phyloP scores from a whole-genome alignment of 805 yeast species.

The Spathaspora girioi region DNA sequence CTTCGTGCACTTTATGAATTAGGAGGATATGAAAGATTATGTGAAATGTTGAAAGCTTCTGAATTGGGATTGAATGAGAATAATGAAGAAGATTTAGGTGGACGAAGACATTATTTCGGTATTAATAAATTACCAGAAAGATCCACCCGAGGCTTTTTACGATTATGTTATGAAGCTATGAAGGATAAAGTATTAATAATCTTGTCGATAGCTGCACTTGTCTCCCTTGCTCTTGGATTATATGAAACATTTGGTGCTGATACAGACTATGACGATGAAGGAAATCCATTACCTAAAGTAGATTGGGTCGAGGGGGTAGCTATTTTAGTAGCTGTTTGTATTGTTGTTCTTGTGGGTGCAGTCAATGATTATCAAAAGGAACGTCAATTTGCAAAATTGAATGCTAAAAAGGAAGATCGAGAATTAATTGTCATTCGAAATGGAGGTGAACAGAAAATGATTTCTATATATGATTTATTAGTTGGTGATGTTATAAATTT shows the following conservation, averaged over 20 bases:
- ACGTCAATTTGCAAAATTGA: constrained; percentile 82
- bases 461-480: constrained; percentile 69
- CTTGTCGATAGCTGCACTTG: constrained; percentile 78
- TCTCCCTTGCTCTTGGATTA: constrained; percentile 85
- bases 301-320: constrained; percentile 99
- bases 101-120: constrained; percentile 56
- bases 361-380: constrained; percentile 97
- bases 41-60: constrained; percentile 32
- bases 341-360: constrained; percentile 91
- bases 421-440: constrained; percentile 71
- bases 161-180: constrained; percentile 76
- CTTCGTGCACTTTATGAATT: constrained; percentile 35
- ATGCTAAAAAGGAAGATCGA: constrained; percentile 84
- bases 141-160: constrained; percentile 62
- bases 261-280: constrained; percentile 72
- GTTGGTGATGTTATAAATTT: constrained; percentile 84
- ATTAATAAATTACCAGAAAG: constrained; percentile 68
- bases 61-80: constrained; percentile 39
- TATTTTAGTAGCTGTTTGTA: constrained; percentile 82
- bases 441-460: constrained; percentile 55
- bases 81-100: constrained; percentile 23
- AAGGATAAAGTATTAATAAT: constrained; percentile 88
- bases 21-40: constrained; percentile 43
- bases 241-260: constrained; percentile 90
- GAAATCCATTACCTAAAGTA: constrained; percentile 72